Evolutionary conservation across 108 stramenopile genomes (phyloP).

Genomic region (Cyclotella cryptica): DNA sequence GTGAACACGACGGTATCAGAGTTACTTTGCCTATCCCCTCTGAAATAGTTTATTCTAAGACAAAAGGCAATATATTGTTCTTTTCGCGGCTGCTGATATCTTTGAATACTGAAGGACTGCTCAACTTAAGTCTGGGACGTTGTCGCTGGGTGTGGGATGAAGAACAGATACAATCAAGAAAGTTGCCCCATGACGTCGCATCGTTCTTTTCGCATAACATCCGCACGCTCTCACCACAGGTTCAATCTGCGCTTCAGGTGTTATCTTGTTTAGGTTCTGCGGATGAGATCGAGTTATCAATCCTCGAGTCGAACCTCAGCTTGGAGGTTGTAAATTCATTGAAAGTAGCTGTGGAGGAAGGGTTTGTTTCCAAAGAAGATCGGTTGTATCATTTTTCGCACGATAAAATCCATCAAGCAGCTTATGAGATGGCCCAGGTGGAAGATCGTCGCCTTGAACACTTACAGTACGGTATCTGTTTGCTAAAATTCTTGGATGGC

Average conservation of each 20-base stretch:
- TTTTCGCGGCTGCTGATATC: slow-evolving; percentile 10
- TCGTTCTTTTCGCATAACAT: slow-evolving; percentile 14
- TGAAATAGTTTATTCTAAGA: slow-evolving; percentile 24
- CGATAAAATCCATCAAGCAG: slow-evolving; percentile 29
- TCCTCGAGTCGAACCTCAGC: neutral
- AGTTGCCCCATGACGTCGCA: too few relatives aligned
- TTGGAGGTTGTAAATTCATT: neutral
- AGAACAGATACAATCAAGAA: too few relatives aligned
- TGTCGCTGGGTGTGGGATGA: too few relatives aligned
- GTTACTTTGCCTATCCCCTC: slow-evolving; percentile 21
- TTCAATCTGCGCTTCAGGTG: slow-evolving; percentile 2
- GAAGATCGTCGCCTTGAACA: slow-evolving; percentile 9
- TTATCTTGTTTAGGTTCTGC: slow-evolving; percentile 21
- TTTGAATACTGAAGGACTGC: slow-evolving; percentile 7
- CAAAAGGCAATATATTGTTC: slow-evolving; percentile 34
- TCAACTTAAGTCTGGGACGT: neutral
- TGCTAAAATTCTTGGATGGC: neutral
- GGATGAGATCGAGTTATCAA: too few relatives aligned
- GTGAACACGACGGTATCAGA: slow-evolving; percentile 33
- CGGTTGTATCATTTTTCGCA: too few relatives aligned
- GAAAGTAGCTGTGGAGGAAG: slow-evolving; percentile 17
- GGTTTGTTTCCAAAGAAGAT: slow-evolving; percentile 16
- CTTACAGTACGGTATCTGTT: slow-evolving; percentile 1
- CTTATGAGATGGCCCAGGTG: slow-evolving; percentile 14
- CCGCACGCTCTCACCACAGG: slow-evolving; percentile 5